Percentiles rank a stretch among this genome's conserved stretches.
Conservation (phyloP, 768 basidiomycete species). For the Nidula microcarpa region DNA sequence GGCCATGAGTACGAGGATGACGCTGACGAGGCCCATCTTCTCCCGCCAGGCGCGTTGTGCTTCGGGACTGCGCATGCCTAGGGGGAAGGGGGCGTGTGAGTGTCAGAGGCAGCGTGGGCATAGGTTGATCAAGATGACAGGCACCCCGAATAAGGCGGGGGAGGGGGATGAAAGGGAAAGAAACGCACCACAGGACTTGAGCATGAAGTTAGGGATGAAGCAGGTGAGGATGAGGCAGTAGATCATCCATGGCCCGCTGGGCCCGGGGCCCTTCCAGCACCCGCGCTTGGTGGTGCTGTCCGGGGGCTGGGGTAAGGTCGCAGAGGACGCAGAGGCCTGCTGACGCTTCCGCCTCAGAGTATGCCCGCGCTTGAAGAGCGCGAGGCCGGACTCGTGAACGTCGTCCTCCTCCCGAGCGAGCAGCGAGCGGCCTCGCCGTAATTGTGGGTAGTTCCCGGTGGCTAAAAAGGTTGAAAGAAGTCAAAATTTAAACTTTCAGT, state of each 20-base stretch:
- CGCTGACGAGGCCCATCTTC: conserved; percentile 88
- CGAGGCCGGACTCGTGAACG: conserved; percentile 84
- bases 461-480: conserved; percentile 30
- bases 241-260: conserved; percentile 92
- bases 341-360: conserved; percentile 72
- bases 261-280: conserved; percentile 81
- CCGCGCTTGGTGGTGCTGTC: conserved; percentile 36
- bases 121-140: not conserved
- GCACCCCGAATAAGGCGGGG: not conserved
- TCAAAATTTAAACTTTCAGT: conserved; percentile 3
- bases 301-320: conserved; percentile 31
- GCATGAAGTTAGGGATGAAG: conserved; percentile 75
- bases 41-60: conserved; percentile 97
- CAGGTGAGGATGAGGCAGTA: conserved; percentile 87
- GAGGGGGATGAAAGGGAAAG: not conserved
- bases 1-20: conserved; percentile 85
- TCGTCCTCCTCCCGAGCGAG: conserved; percentile 91
- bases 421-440: conserved; percentile 87
- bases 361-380: conserved; percentile 85
- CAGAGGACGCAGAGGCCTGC: conserved; percentile 39
- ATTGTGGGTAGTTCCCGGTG: conserved; percentile 77
- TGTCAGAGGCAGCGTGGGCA: not conserved
- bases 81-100: conserved; percentile 2
- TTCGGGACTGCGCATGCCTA: conserved; percentile 87
- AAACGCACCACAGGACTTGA: conserved; percentile 73